Base-by-base conservation (phyloP, 306 rosid species). In the Fagus crenata region DNA sequence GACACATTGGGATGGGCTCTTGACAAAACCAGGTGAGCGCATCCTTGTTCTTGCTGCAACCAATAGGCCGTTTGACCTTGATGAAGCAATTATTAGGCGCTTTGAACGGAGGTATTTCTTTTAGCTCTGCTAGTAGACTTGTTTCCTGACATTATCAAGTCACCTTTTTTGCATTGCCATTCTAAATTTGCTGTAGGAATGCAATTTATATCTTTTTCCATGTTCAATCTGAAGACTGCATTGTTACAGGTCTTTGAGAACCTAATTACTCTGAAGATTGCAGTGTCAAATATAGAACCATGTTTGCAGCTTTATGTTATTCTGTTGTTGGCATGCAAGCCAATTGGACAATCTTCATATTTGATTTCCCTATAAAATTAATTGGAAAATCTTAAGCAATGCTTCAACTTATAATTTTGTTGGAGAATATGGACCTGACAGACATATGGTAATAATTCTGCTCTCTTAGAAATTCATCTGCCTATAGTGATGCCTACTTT, bases 21-120 rank as follows among this genome's bases (percentile, higher is more conserved):
- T 86, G 86, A 86, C 96, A 58, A 91, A 87, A 77, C 90, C 87
- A 13, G 89, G 90, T 1, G 97, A 92, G 84, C 78, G 91, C 46
- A 91, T 92, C 72, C 98, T 96, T 63, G 99, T 96, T 85, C 99
- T 96, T 75, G 98, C 98, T 18, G 98, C 98, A 72, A 96, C 99
- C 55, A 96, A 96, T 83, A 87, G 98, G 80, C 98, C 99, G 2
- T 92, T 92, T 78, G 99, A 96, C 84, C 91, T 96, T 3, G 99
- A 96, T 78, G 99, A 96, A 84, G 99, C 99, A 74, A 96, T 91
- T 75, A 92, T 96, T 56, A 87, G 99, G 82, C 96, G 99, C 69
- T 96, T 92, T 14, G 98, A 96, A 76, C 80, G 99, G 78, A 96
- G 98, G 98, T 89, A 86, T 43, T 2, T 67, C 17, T 32, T 49